phyloP scores from a whole-genome alignment of 139 green algal species.

The Volvox reticuliferus region DNA sequence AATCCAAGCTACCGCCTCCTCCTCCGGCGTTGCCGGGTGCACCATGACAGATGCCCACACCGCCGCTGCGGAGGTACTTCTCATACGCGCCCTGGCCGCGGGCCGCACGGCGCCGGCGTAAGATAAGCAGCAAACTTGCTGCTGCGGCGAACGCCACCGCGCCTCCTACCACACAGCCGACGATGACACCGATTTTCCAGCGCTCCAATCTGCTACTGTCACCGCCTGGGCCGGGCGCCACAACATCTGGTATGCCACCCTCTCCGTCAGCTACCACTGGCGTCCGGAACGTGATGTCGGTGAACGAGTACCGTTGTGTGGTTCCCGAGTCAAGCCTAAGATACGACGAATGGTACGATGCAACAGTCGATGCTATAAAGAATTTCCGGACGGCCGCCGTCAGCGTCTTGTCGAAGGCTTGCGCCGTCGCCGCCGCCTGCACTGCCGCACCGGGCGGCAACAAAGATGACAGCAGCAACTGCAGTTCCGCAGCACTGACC shows the following conservation, averaged over 20 bases:
- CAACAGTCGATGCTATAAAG: background rate
- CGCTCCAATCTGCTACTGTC: background rate
- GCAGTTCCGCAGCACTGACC: background rate
- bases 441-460: background rate
- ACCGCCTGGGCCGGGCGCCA: background rate
- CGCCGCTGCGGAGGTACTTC: constrained; percentile 4
- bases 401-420: background rate
- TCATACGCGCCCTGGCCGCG: background rate
- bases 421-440: too few species aligned
- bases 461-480: constrained; percentile 17
- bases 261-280: background rate
- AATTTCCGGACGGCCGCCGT: background rate
- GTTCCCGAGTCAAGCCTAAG: background rate
- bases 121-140: background rate
- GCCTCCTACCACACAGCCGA: constrained; percentile 14
- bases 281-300: background rate
- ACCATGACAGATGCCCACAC: background rate
- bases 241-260: background rate
- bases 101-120: background rate
- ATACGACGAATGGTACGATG: background rate
- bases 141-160: background rate
- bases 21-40: background rate
- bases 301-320: background rate
- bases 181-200: background rate
- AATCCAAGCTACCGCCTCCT: background rate